Base-by-base conservation (phyloP, 2,329 filamentous ascomycete genomes). In the Pseudomassariella vexata region DNA sequence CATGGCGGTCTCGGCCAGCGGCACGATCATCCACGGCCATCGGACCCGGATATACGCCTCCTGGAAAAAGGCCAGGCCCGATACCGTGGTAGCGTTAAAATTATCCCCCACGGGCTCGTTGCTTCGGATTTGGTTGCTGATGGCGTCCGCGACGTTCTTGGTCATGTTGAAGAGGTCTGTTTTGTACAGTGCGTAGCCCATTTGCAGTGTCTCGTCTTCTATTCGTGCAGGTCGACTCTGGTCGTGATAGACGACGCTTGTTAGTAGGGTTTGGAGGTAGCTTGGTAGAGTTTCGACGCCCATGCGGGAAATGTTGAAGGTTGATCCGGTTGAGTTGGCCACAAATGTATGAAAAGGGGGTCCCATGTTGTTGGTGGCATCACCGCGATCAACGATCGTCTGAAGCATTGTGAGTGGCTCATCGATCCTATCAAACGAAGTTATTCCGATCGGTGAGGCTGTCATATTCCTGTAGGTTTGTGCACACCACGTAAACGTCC, bases 21-120 rank as follows among this genome's bases (percentile, higher is more conserved):
- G 49, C 6, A 55, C 30, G 16, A 47, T 43, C 5, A 55, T 36
- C 54, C 52, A 58, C 2, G 41, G 40, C 54, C 55, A 57, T 9
- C 44, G 42, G 7, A 57, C 50, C n/a, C 42, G 32, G 21, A 51
- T 46, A 18, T 45, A 56, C 5, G 47, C 49, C 36, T 51, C 46
- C n/a, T 27, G 34, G 7, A 34, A 24, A 19, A 36, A 49, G 1
- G 45, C 47, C 5, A 35, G 19, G 3, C 53, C 52, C 1, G 16
- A 16, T 11, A 47, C 28, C 7, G 32, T 23, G 3, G 26, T 38
- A 5, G 37, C 38, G 5, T 35, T 22, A 7, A 6, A 10, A 25
- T 46, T 49, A 14, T 44, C 45, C 6, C 42, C 42, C 1, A 29
- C 12, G 3, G 28, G 28, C 8, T 28, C 19, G 5, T 21, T 10